Evolutionary conservation across 768 basidiomycete species (phyloP).

Genomic region (Leccinum olivaceopallidum): DNA sequence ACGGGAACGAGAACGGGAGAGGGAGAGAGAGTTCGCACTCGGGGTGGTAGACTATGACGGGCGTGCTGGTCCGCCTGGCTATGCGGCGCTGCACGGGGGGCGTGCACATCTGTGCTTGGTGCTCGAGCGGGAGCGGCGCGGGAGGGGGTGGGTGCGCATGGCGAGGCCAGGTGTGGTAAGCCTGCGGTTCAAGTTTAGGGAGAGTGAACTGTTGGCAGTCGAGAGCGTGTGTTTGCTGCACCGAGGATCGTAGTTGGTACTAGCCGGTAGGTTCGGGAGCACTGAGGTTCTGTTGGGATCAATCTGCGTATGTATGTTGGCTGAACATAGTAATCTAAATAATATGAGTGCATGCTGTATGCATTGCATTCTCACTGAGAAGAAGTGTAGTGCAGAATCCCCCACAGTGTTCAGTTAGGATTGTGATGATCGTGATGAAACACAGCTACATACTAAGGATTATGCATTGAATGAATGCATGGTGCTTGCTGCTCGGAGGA

Average conservation of each 20-base stretch:
- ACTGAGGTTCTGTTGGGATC: no score
- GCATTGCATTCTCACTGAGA: no score
- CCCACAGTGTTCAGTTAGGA: no score
- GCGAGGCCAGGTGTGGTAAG: slow-evolving; percentile 21
- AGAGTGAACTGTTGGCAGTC: slow-evolving; percentile 22
- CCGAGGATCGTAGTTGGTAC: slow-evolving; percentile 7
- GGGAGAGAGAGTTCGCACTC: slow-evolving; percentile 17
- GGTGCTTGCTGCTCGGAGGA: no score
- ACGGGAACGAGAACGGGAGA: slow-evolving; percentile 2
- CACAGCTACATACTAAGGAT: no score
- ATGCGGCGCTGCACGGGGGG: slow-evolving; percentile 21
- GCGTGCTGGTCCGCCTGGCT: slow-evolving; percentile 22
- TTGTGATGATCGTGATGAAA: no score
- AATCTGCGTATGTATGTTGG: no score
- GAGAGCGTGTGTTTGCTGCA: slow-evolving; percentile 26
- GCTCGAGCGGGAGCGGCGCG: slow-evolving; percentile 22
- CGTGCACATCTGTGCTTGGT: slow-evolving; percentile 24
- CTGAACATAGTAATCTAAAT: no score
- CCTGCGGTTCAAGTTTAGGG: slow-evolving; percentile 21
- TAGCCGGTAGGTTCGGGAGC: no score
- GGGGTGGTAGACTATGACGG: slow-evolving; percentile 26
- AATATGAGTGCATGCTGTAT: no score
- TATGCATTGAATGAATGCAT: no score
- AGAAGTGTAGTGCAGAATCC: no score
- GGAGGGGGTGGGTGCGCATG: slow-evolving; percentile 24